Conservation (phyloP, 805 yeast genomes). For the Metschnikowia vanudenii region DNA sequence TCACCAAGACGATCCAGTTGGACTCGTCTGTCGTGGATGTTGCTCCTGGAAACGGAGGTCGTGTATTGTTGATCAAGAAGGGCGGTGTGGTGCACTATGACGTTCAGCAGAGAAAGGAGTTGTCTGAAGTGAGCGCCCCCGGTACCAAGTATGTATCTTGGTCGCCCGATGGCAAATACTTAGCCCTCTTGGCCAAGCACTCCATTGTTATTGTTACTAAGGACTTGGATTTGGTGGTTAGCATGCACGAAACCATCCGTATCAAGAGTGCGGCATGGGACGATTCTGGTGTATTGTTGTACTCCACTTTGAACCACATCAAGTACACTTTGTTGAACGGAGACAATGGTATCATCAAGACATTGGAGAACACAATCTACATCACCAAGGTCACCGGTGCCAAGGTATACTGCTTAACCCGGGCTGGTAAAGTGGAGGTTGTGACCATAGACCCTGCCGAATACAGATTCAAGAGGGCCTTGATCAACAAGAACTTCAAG, state of each 20-base stretch:
- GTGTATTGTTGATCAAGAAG: conserved; percentile 70
- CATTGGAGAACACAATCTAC: conserved; percentile 85
- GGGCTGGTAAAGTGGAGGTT: conserved; percentile 81
- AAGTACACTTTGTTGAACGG: conserved; percentile 92
- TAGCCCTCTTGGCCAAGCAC: conserved; percentile 89
- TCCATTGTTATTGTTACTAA: conserved; percentile 84
- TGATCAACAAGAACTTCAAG: conserved; percentile 82
- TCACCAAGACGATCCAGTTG: conserved; percentile 76
- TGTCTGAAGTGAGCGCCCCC: conserved; percentile 65
- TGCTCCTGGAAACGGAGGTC: conserved; percentile 77
- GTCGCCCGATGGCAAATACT: conserved; percentile 83
- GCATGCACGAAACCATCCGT: conserved; percentile 94
- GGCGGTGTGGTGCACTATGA: conserved; percentile 79
- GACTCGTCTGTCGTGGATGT: conserved; percentile 70
- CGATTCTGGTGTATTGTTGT: conserved; percentile 84
- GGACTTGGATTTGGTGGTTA: conserved; percentile 70
- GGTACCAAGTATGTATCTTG: conserved; percentile 86
- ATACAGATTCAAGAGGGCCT: conserved; percentile 90
- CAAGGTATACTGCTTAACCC: conserved; percentile 74
- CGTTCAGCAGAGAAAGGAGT: conserved; percentile 84
- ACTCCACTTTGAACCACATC: conserved; percentile 93
- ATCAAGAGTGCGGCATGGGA: conserved; percentile 98
- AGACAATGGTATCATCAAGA: conserved; percentile 91
- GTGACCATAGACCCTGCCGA: conserved; percentile 91
- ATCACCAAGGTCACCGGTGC: conserved; percentile 68